Evolutionary conservation across 192 early-diverging fungal genomes (phyloP), one percentile per base, ranked within the genome.

Genomic region (Entomortierella lignicola): DNA sequence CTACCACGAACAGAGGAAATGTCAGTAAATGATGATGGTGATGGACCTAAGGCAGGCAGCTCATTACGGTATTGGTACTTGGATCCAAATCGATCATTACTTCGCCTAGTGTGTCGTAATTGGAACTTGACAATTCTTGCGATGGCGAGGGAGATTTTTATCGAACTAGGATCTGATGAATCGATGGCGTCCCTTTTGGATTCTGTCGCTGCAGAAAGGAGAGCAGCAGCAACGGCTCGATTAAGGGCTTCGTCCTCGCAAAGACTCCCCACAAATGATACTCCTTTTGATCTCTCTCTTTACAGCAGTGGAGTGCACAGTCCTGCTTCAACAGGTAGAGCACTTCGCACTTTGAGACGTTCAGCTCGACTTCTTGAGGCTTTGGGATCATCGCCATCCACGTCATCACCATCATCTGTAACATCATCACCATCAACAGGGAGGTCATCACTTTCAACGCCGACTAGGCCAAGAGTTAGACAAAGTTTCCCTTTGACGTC

Each of bases 71-170:
- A 58, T 25, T 71, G 69, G 69, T 39, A 71, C 18, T 50, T 37
- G 54, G 60, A 71, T 34, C 69, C 29, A 8, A 48, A 47, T 12
- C 52, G 69, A 7, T 32, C 53, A 4, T 23, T 50, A 18, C 54
- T 71, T 8, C 60, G 69, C 27, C 55, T 63, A 11, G 69, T 71
- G 2, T 71, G 69, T 29, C 69, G 61, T 7, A 27, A 60, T 21
- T 71, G 69, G 69, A 71, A 71, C 31, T 48, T 63, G 15, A 57
- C 60, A 1, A 63, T 71, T 18, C 54, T 71, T 17, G 53, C 54
- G 1, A 71, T 71, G 69, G 69, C 69, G n/a, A 29, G 60, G 32
- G 69, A 71, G 23, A 29, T 71, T 8, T 26, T 63, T 63, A 43
- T 71, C 20, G 41, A 63, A 15, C 53, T 71, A 11, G 48, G 57